Evolutionary conservation across 768 basidiomycete species (phyloP).

Genomic region (Pisolithus orientalis): DNA sequence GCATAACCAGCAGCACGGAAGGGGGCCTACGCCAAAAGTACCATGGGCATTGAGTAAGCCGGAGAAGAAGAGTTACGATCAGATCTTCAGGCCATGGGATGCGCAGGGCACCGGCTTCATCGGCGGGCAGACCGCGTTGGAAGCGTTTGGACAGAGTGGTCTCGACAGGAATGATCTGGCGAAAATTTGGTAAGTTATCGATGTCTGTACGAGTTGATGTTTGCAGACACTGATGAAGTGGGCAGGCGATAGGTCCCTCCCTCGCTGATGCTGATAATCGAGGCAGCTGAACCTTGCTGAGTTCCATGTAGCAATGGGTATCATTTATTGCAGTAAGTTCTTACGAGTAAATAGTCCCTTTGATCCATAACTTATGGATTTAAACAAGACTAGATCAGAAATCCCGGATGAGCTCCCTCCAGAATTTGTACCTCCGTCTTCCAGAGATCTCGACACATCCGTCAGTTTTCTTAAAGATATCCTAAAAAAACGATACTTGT

Average conservation of each 20-base stretch:
- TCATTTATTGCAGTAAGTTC: slow-evolving; percentile 89
- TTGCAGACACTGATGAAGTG: not conserved
- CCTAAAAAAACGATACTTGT: slow-evolving; percentile 79
- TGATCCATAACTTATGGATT: not conserved
- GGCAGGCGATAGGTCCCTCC: slow-evolving; percentile 56
- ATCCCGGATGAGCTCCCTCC: slow-evolving; percentile 82
- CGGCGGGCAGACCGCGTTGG: slow-evolving; percentile 72
- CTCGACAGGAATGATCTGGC: slow-evolving; percentile 86
- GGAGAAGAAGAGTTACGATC: slow-evolving; percentile 95
- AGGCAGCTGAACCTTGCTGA: slow-evolving; percentile 91
- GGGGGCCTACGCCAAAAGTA: slow-evolving; percentile 58
- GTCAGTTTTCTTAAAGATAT: slow-evolving; percentile 86
- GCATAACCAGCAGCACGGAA: slow-evolving; percentile 70
- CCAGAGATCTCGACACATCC: slow-evolving; percentile 80
- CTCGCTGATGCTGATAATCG: slow-evolving; percentile 91
- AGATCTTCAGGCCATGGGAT: slow-evolving; percentile 98
- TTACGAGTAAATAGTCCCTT: not conserved
- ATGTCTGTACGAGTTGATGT: not conserved
- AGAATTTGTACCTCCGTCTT: slow-evolving; percentile 89
- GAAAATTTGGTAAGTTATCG: slow-evolving; percentile 72
- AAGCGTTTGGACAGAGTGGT: slow-evolving; percentile 93
- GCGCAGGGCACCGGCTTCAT: slow-evolving; percentile 76
- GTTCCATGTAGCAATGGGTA: slow-evolving; percentile 97
- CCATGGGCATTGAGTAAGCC: slow-evolving; percentile 83
- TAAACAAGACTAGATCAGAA: slow-evolving; percentile 77